These are phyloP conservation scores for Middelhovenomyces tepae DNA, from an alignment of 805 yeast genomes.

Conservation along the genomic window DNA sequence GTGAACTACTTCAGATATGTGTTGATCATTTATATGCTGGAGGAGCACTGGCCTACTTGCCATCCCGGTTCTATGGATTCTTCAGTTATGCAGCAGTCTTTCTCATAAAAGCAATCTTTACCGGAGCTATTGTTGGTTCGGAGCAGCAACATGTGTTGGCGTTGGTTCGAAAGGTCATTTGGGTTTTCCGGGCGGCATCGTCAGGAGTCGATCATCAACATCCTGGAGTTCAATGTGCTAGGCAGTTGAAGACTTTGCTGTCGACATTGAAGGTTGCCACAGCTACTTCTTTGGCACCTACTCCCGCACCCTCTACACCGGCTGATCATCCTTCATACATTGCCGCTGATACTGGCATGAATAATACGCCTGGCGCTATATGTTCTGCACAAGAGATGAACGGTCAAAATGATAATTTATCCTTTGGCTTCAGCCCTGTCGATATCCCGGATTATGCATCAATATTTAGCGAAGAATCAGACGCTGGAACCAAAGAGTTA, in stretches of 20 bases:
- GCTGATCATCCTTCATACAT: no score
- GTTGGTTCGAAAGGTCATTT: slow-evolving; percentile 8
- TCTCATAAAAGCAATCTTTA: slow-evolving; percentile 17
- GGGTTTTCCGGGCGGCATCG: no score
- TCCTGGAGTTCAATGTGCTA: slow-evolving; percentile 10
- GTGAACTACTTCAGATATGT: slow-evolving; percentile 13
- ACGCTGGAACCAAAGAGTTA: slow-evolving; percentile 10
- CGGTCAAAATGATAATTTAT: no score
- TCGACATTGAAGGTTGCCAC: no score
- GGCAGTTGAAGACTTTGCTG: slow-evolving; percentile 11
- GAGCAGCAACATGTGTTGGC: slow-evolving; percentile 11
- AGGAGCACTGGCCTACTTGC: slow-evolving; percentile 18
- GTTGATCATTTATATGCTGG: slow-evolving; percentile 13
- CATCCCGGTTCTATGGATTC: slow-evolving; percentile 16
- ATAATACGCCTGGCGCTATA: no score
- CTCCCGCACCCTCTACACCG: slow-evolving; percentile 11
- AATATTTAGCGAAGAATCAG: no score
- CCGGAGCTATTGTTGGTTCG: slow-evolving; percentile 15
- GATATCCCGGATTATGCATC: no score
- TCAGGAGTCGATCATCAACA: slow-evolving; percentile 10
- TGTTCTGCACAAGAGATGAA: no score
- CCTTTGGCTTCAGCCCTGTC: no score
- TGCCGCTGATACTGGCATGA: no score
- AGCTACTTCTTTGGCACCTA: no score
- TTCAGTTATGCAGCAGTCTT: slow-evolving; percentile 19